Percentiles rank a stretch among this genome's conserved stretches.
These are phyloP conservation scores for Heritiera fomes DNA, from an alignment of 345 rosid species.

Conservation along the genomic window DNA sequence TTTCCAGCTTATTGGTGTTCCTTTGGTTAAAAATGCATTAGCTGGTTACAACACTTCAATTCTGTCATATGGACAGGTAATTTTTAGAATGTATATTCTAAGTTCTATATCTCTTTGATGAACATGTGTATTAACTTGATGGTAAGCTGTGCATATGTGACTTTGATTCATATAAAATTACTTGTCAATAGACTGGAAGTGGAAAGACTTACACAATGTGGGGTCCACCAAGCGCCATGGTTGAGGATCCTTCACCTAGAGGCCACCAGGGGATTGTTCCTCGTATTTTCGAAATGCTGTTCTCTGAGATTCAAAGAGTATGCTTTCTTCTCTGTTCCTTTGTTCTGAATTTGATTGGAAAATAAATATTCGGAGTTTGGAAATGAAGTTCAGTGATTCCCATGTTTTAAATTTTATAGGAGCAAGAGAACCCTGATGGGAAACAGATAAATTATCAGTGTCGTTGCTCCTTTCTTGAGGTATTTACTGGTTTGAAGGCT, in stretches of 20 bases:
- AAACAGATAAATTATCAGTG: constrained; percentile 85
- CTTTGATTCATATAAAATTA: neutral
- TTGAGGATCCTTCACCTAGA: constrained; percentile 74
- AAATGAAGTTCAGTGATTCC: constrained; percentile 11
- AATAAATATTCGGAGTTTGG: neutral
- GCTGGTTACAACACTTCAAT: constrained; percentile 86
- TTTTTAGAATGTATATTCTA: neutral
- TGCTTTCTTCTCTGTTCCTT: constrained; percentile 27
- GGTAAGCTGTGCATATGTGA: neutral
- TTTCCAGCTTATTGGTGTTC: constrained; percentile 74
- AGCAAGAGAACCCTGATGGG: constrained; percentile 62
- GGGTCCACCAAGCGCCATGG: constrained; percentile 97
- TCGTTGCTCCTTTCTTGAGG: constrained; percentile 98
- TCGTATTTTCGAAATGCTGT: constrained; percentile 78
- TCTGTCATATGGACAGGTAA: constrained; percentile 93
- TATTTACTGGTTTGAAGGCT: constrained; percentile 22
- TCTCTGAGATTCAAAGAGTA: constrained; percentile 77
- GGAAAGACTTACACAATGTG: constrained; percentile 97
- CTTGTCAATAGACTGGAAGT: constrained; percentile 72
- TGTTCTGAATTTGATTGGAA: neutral
- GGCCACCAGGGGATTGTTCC: constrained; percentile 89
- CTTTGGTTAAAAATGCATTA: constrained; percentile 75
- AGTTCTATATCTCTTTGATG: neutral
- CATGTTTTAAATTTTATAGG: constrained; percentile 44
- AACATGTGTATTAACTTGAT: neutral